Evolutionary conservation across 139 green algal species (phyloP).

Genomic region (Chlorella sp.): DNA sequence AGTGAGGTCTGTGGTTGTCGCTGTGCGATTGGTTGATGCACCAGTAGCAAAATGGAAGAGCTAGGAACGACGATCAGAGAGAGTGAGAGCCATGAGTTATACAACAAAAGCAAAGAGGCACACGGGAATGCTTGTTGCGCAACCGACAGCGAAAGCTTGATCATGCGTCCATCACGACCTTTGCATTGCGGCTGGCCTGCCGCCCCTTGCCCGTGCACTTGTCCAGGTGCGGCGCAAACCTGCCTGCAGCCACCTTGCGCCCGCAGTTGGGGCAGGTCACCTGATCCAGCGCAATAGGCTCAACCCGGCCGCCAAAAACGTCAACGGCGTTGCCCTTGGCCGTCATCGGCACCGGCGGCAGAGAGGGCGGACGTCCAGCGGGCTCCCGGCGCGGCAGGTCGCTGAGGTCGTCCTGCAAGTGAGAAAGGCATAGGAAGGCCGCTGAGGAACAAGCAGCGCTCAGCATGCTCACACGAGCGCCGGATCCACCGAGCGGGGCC

Average conservation of each 20-base stretch:
- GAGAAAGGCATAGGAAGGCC: not conserved
- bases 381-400: slow-evolving; percentile 9
- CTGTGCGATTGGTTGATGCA: no score
- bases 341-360: slow-evolving; percentile 25
- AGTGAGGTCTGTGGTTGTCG: no score
- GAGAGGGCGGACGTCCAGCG: not conserved
- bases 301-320: slow-evolving; percentile 79
- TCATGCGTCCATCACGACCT: not conserved
- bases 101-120: no score
- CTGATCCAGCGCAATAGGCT: slow-evolving; percentile 70
- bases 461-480: not conserved
- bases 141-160: no score
- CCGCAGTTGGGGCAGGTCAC: slow-evolving; percentile 73
- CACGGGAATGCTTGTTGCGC: no score
- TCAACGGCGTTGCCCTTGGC: slow-evolving; percentile 48
- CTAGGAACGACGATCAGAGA: no score
- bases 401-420: slow-evolving; percentile 27
- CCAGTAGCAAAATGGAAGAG: no score
- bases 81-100: no score
- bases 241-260: slow-evolving; percentile 65
- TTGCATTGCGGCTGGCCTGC: slow-evolving; percentile 32
- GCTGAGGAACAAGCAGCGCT: not conserved
- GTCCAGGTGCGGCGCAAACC: slow-evolving; percentile 82
- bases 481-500: no score
- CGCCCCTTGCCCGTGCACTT: slow-evolving; percentile 82